Evolutionary conservation across 75 land plant species (phyloP).

Genomic region (Pinus tabuliformis): DNA sequence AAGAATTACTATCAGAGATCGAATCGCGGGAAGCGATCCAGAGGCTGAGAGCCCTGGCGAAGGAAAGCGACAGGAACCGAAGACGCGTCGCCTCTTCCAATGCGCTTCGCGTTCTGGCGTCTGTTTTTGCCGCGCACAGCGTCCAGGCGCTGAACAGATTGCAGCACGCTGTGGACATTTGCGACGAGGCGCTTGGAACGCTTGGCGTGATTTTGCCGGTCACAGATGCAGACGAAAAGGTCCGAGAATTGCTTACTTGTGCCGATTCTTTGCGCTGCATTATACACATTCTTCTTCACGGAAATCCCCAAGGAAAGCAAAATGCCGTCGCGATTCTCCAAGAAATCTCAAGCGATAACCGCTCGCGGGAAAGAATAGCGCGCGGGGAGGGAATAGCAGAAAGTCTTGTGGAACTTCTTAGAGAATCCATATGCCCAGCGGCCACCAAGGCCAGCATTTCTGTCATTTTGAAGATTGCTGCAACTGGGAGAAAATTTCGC

Average conservation of each 20-base stretch:
- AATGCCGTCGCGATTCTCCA: constrained; percentile 24
- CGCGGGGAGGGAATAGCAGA: not conserved
- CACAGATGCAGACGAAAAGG: not conserved
- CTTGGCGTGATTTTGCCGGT: constrained; percentile 17
- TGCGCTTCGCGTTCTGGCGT: constrained; percentile 23
- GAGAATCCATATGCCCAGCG: not conserved
- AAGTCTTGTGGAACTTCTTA: not conserved
- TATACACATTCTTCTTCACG: constrained; percentile 14
- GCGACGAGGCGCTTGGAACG: constrained; percentile 16
- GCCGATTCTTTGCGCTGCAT: constrained; percentile 14
- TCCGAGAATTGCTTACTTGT: constrained; percentile 2
- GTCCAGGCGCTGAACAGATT: not conserved
- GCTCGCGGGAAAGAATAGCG: not conserved
- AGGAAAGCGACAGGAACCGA: constrained; percentile 70
- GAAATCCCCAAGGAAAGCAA: constrained; percentile 13
- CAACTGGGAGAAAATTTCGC: too few species aligned
- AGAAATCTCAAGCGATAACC: constrained; percentile 16
- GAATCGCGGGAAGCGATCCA: constrained; percentile 7
- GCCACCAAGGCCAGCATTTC: not conserved
- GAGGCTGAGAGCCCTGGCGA: constrained; percentile 24
- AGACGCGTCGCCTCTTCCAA: constrained; percentile 35
- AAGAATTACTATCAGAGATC: constrained; percentile 23
- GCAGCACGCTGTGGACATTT: not conserved
- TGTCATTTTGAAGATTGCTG: too few species aligned
- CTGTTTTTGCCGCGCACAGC: constrained; percentile 14